Evolutionary conservation across 2,329 filamentous ascomycete genomes (phyloP).

Genomic region (Colletotrichum tofieldiae): DNA sequence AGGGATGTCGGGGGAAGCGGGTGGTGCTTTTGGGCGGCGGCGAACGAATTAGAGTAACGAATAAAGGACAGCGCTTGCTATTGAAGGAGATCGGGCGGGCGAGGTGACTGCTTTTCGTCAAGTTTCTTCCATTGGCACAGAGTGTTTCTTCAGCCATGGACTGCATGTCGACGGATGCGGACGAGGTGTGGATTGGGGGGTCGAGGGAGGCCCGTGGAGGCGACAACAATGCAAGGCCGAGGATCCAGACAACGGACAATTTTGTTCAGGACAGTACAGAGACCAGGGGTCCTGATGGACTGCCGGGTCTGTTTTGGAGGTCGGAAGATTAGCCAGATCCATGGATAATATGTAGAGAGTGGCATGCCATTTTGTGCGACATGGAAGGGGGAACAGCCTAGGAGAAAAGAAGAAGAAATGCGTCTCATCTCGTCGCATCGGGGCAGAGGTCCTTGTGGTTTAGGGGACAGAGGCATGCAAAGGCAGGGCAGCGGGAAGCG

Average conservation of each 20-base stretch:
- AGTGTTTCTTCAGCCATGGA: conserved; percentile 8
- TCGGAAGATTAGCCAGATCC: not conserved
- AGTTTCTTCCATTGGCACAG: not conserved
- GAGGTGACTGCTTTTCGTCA: conserved; percentile 4
- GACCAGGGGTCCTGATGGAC: not conserved
- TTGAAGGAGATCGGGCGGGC: not conserved
- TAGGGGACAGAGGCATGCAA: not conserved
- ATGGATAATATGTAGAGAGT: not conserved
- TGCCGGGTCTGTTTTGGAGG: not conserved
- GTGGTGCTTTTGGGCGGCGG: not conserved
- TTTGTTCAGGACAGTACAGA: not conserved
- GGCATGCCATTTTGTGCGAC: not conserved
- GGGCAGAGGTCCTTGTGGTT: too few species aligned
- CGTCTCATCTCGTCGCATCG: not conserved
- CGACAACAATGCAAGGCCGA: conserved; percentile 2
- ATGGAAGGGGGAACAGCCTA: not conserved
- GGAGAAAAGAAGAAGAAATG: not conserved
- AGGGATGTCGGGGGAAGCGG: not conserved
- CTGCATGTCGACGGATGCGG: conserved; percentile 35
- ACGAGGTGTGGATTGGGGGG: not conserved
- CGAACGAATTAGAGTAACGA: not conserved
- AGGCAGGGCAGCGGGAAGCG: not conserved
- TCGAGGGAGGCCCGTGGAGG: not conserved
- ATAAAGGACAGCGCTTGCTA: not conserved
- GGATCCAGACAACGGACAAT: not conserved